phyloP scores from a whole-genome alignment of 139 green algal species.

The Nannochloris sp. region DNA sequence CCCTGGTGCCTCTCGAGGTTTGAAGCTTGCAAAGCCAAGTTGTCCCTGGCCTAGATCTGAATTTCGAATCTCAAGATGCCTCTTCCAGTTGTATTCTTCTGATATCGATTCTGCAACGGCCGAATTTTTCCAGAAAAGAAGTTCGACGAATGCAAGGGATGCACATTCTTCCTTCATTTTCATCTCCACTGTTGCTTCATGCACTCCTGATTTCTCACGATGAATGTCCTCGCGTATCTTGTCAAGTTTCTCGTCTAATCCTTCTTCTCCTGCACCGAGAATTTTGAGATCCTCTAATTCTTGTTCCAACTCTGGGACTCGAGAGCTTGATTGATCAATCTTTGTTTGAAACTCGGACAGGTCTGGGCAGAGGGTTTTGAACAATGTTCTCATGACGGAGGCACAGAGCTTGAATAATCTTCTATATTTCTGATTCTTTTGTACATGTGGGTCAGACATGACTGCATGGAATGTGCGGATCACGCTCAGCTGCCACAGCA shows the following conservation, averaged over 20 bases:
- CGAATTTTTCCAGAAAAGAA: slow-evolving; percentile 73
- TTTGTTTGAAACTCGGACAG: background rate
- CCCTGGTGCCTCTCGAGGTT: background rate
- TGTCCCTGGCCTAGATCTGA: slow-evolving; percentile 5
- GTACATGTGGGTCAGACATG: slow-evolving; percentile 44
- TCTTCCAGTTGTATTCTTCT: slow-evolving; percentile 55
- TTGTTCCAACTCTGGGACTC: background rate
- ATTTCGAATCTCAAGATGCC: background rate
- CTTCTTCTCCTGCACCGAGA: slow-evolving; percentile 11
- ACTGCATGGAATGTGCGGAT: slow-evolving; percentile 62
- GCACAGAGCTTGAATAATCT: slow-evolving; percentile 23
- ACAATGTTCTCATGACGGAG: slow-evolving; percentile 39
- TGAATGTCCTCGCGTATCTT: slow-evolving; percentile 7
- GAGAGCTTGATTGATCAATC: background rate
- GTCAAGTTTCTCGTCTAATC: slow-evolving; percentile 1
- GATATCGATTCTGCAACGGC: slow-evolving; percentile 36
- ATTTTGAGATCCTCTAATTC: slow-evolving; percentile 13
- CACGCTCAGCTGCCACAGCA: slow-evolving; percentile 74
- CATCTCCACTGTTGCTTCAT: background rate
- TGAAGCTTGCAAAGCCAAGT: slow-evolving; percentile 14
- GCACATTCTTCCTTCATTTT: slow-evolving; percentile 28
- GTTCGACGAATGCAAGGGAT: slow-evolving; percentile 55
- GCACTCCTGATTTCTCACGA: background rate
- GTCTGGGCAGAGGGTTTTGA: slow-evolving; percentile 32
- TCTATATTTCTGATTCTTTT: slow-evolving; percentile 5